These are phyloP conservation scores for Claviceps maximensis DNA, from an alignment of 2,329 filamentous ascomycete species.

Conservation along the genomic window DNA sequence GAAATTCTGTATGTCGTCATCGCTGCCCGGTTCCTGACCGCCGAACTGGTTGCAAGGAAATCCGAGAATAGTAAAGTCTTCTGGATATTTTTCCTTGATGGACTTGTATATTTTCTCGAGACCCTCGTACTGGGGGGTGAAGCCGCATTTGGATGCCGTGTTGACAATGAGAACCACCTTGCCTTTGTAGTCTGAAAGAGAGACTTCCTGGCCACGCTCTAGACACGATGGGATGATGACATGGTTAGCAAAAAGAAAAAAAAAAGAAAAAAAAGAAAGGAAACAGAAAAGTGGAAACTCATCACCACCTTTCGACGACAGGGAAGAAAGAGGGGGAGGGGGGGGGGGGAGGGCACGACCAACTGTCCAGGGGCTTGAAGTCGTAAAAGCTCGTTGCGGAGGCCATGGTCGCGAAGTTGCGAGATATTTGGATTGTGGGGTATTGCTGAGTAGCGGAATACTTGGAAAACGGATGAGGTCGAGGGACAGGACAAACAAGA, in stretches of 20 bases:
- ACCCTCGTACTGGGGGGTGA: constrained; percentile 87
- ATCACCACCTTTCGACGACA: not conserved
- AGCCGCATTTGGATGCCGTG: constrained; percentile 96
- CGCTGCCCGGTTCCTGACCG: constrained; percentile 70
- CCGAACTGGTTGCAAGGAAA: constrained; percentile 99
- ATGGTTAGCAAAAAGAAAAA: constrained; percentile 7
- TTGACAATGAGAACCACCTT: constrained; percentile 96
- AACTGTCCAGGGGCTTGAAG: constrained; percentile 74
- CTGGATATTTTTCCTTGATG: constrained; percentile 52
- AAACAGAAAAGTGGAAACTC: too few relatives aligned
- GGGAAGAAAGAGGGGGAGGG: too few relatives aligned
- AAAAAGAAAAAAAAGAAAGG: not conserved
- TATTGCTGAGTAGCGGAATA: not conserved
- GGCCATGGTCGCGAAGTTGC: constrained; percentile 19
- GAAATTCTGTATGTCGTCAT: constrained; percentile 70
- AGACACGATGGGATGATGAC: not conserved
- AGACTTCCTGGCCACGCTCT: constrained; percentile 52
- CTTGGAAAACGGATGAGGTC: not conserved
- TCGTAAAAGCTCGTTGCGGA: constrained; percentile 53
- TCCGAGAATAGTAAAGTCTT: constrained; percentile 76
- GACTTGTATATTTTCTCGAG: constrained; percentile 84
- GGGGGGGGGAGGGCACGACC: not conserved
- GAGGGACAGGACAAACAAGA: not conserved
- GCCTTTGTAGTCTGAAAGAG: constrained; percentile 61
- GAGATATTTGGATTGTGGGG: constrained; percentile 1